A percentile compares a stretch with the other conserved stretches of the same genome.
These are phyloP conservation scores for Tulasnella calospora DNA, from an alignment of 768 basidiomycete genomes.

Conservation along the genomic window DNA sequence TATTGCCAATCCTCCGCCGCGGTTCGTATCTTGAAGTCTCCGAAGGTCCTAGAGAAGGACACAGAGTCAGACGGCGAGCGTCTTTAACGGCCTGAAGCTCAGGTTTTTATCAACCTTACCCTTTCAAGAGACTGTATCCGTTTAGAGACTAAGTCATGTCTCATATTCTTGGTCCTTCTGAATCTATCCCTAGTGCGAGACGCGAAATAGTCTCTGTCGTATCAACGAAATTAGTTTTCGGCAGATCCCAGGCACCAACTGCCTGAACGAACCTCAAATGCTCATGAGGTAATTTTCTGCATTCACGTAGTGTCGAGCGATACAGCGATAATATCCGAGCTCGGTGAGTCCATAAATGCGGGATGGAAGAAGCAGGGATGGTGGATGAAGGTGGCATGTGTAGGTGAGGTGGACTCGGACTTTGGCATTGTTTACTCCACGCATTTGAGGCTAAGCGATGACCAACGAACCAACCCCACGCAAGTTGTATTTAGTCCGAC, in stretches of 20 bases:
- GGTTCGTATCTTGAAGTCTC: conserved; percentile 52
- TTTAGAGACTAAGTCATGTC: not conserved
- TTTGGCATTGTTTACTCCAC: not conserved
- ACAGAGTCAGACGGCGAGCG: not conserved
- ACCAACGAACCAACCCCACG: too few relatives aligned
- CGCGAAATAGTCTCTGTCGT: not conserved
- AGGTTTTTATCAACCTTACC: not conserved
- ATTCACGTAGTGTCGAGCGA: conserved; percentile 6
- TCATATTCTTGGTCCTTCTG: not conserved
- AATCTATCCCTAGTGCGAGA: conserved; percentile 5
- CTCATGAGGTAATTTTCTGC: conserved; percentile 5
- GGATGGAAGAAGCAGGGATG: not conserved
- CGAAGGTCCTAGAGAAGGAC: conserved; percentile 47
- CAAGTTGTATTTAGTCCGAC: too few relatives aligned
- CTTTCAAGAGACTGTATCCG: not conserved
- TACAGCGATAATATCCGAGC: not conserved
- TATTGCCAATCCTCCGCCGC: conserved; percentile 49
- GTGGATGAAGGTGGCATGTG: not conserved
- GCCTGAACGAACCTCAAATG: not conserved
- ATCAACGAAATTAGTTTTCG: not conserved
- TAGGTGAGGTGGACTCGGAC: not conserved
- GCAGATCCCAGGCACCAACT: too few relatives aligned
- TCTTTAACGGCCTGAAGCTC: too few relatives aligned
- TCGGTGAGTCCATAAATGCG: conserved; percentile 5
- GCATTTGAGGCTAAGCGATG: not conserved